Percentiles rank a stretch among this genome's conserved stretches.
Conservation (phyloP, 129 eudicot genomes). For the Flaveria linearis region DNA sequence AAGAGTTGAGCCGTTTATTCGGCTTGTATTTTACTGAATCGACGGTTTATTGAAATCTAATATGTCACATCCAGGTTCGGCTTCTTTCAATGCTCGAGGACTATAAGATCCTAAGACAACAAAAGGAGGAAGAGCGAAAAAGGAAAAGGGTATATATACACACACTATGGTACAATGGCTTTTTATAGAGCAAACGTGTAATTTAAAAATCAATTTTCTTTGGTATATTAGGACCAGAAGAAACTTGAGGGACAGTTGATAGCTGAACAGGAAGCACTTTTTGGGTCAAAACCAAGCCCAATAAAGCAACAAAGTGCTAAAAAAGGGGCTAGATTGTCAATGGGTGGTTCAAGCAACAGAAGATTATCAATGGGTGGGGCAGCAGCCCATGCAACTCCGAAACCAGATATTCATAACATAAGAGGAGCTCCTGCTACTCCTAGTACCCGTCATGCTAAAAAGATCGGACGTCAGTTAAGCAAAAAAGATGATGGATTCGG, state of each 20-base stretch:
- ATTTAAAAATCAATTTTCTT: background rate
- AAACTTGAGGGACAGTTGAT: constrained; percentile 90
- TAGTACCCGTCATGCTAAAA: constrained; percentile 58
- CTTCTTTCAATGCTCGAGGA: constrained; percentile 90
- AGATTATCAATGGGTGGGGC: constrained; percentile 79
- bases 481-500: constrained; percentile 46
- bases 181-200: background rate
- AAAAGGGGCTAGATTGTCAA: constrained; percentile 70
- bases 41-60: constrained; percentile 12
- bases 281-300: constrained; percentile 97
- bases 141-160: constrained; percentile 66
- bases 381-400: constrained; percentile 62
- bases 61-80: constrained; percentile 50
- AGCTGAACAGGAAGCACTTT: constrained; percentile 88
- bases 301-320: constrained; percentile 74
- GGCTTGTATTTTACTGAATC: background rate
- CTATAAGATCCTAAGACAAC: constrained; percentile 60
- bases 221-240: constrained; percentile 77
- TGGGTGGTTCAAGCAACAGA: constrained; percentile 64
- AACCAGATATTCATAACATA: constrained; percentile 49
- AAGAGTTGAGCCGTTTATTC: background rate
- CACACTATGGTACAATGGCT: background rate
- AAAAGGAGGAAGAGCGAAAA: constrained; percentile 81
- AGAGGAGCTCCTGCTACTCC: constrained; percentile 61
- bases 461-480: constrained; percentile 39